A percentile compares a stretch with the other conserved stretches of the same genome.
Evolutionary conservation across 495 filamentous ascomycete genomes (phyloP).

Genomic region (Neurospora intermedia): DNA sequence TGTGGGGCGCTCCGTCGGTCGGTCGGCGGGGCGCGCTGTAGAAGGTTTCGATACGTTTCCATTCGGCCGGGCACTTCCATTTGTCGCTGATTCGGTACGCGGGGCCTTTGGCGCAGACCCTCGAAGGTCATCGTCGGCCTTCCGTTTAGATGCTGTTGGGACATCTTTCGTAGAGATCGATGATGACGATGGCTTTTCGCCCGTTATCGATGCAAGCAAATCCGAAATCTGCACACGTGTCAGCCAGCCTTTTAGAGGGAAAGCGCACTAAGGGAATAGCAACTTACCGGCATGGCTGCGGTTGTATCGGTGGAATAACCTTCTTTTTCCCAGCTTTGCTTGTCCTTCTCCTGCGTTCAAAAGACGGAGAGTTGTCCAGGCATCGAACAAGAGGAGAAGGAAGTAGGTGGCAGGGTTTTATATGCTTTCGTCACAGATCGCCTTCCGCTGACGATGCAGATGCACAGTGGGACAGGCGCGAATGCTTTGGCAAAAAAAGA

Average conservation of each 20-base stretch:
- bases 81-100: slow-evolving; percentile 13
- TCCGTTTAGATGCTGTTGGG: slow-evolving; percentile 33
- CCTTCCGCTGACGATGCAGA: neutral
- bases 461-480: neutral
- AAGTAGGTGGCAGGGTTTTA: neutral
- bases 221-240: slow-evolving; percentile 35
- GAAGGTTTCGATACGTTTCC: slow-evolving; percentile 8
- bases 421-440: neutral
- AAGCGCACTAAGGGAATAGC: neutral
- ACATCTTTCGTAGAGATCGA: slow-evolving; percentile 18
- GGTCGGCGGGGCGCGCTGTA: neutral
- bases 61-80: slow-evolving; percentile 9
- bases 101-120: slow-evolving; percentile 18
- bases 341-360: slow-evolving; percentile 22
- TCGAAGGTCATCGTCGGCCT: slow-evolving; percentile 37
- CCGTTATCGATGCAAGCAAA: slow-evolving; percentile 44
- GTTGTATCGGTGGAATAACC: neutral
- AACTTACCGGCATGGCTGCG: slow-evolving; percentile 21
- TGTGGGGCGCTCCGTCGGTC: neutral
- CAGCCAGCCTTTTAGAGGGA: slow-evolving; percentile 1
- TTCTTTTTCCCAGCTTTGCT: neutral
- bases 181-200: slow-evolving; percentile 30
- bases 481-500: neutral
- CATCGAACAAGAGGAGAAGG: slow-evolving; percentile 12
- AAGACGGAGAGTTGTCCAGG: slow-evolving; percentile 15